A percentile compares a stretch with the other conserved stretches of the same genome.
Evolutionary conservation across 2,329 filamentous ascomycete species (phyloP).

Genomic region (Fusarium anguioides): DNA sequence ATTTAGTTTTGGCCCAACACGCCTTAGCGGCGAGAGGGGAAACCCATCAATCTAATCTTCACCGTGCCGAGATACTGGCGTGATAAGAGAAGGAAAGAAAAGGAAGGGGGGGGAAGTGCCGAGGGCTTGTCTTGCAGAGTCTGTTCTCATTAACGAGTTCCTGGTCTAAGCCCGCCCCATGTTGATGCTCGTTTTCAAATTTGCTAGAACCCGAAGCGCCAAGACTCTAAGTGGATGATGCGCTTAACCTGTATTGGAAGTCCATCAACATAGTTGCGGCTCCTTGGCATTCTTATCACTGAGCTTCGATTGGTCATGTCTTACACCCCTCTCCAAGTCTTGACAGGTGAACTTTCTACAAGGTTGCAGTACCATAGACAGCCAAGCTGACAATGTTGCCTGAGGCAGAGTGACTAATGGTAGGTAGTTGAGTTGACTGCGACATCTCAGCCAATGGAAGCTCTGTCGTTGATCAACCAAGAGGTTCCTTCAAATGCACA

Average conservation of each 20-base stretch:
- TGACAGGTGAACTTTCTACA: constrained; percentile 20
- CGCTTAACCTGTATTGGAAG: constrained; percentile 40
- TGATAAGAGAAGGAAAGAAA: not conserved
- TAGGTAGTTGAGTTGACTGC: not conserved
- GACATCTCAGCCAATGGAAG: constrained; percentile 11
- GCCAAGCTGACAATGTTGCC: constrained; percentile 7
- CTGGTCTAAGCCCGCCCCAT: not conserved
- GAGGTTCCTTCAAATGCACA: constrained; percentile 15
- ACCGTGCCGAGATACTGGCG: not conserved
- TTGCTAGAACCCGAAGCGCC: constrained; percentile 9
- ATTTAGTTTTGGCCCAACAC: constrained; percentile 2
- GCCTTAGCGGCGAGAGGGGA: constrained; percentile 4
- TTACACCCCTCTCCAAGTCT: constrained; percentile 8
- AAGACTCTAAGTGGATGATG: constrained; percentile 25
- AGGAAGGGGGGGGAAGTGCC: not conserved
- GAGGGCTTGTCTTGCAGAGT: not conserved
- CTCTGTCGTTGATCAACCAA: constrained; percentile 14
- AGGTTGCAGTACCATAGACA: not conserved
- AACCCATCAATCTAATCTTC: not conserved
- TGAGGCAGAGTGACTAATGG: constrained; percentile 15
- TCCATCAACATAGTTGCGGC: constrained; percentile 36
- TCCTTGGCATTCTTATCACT: constrained; percentile 37
- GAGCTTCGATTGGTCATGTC: constrained; percentile 19
- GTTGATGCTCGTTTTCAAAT: not conserved
- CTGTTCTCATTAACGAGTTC: not conserved